Evolutionary conservation across 768 basidiomycete species (phyloP).

Genomic region (Lentinus brumalis): DNA sequence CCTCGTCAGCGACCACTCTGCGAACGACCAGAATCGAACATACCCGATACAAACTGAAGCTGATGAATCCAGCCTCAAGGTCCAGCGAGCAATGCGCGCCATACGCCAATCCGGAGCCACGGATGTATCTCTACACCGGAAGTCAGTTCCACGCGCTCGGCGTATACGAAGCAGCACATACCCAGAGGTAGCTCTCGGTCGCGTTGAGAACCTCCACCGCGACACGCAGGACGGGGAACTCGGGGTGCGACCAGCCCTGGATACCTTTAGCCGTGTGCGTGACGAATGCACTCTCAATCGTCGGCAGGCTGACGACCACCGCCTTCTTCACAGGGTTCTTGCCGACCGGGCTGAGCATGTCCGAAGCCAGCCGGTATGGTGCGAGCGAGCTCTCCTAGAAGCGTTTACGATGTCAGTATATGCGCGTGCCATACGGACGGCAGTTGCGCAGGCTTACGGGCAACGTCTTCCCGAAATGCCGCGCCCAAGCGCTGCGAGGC

Average conservation of each 20-base stretch:
- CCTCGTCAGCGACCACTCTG: not conserved
- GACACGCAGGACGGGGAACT: constrained; percentile 84
- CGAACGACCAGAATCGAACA: constrained; percentile 25
- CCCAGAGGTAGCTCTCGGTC: constrained; percentile 94
- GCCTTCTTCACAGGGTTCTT: constrained; percentile 73
- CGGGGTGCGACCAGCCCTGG: constrained; percentile 76
- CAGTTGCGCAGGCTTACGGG: constrained; percentile 46
- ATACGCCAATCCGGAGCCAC: constrained; percentile 94
- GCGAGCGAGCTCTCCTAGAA: constrained; percentile 53
- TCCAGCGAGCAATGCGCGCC: constrained; percentile 80
- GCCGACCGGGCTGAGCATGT: constrained; percentile 78
- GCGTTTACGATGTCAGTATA: constrained; percentile 6
- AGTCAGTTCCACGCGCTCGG: not conserved
- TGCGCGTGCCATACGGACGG: not conserved
- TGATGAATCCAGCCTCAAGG: constrained; percentile 74
- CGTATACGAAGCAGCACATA: constrained; percentile 31
- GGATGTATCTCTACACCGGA: constrained; percentile 69
- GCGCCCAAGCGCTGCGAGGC: constrained; percentile 74
- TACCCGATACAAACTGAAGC: constrained; percentile 80
- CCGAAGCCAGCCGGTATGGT: constrained; percentile 64
- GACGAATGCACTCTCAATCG: constrained; percentile 92
- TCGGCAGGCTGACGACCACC: constrained; percentile 84
- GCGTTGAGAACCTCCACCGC: constrained; percentile 88
- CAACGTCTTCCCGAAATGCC: constrained; percentile 63
- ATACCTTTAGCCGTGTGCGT: constrained; percentile 79